A percentile compares a stretch with the other conserved stretches of the same genome.
These are phyloP conservation scores for Yarrowia porcina DNA, from an alignment of 805 yeast species.

Conservation along the genomic window DNA sequence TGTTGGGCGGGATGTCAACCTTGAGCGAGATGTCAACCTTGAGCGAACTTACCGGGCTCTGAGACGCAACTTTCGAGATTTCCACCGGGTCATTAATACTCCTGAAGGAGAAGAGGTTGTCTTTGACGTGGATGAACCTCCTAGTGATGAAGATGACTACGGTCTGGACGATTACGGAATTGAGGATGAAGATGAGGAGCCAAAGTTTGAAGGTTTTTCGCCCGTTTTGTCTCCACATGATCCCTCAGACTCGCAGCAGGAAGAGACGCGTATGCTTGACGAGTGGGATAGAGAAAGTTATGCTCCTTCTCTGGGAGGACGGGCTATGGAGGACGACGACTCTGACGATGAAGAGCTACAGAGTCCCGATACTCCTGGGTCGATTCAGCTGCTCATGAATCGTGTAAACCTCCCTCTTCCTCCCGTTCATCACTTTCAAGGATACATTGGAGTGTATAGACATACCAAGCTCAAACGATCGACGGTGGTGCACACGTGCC, in stretches of 20 bases:
- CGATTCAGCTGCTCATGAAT: neutral
- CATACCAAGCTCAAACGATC: slow-evolving; percentile 14
- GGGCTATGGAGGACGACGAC: neutral
- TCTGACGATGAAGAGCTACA: neutral
- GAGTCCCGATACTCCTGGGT: slow-evolving; percentile 2
- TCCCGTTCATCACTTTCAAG: slow-evolving; percentile 15
- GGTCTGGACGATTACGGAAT: neutral
- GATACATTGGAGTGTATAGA: slow-evolving; percentile 20
- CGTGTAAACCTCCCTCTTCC: neutral
- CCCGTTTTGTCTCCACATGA: slow-evolving; percentile 13
- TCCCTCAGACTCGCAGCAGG: neutral
- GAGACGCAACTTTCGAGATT: neutral
- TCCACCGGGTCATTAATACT: no score
- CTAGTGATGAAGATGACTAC: neutral
- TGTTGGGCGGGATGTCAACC: neutral
- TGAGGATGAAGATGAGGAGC: neutral
- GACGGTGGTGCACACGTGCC: slow-evolving; percentile 14
- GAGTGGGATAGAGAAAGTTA: slow-evolving; percentile 18
- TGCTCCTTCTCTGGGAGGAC: slow-evolving; percentile 3
- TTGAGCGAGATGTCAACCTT: neutral
- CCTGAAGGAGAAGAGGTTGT: slow-evolving; percentile 7
- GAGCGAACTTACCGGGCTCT: neutral
- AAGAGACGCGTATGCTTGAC: slow-evolving; percentile 9
- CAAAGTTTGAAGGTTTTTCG: neutral
- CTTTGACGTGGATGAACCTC: neutral